Conservation (phyloP, 2,329 filamentous ascomycete genomes). For the Phialophora expanda region DNA sequence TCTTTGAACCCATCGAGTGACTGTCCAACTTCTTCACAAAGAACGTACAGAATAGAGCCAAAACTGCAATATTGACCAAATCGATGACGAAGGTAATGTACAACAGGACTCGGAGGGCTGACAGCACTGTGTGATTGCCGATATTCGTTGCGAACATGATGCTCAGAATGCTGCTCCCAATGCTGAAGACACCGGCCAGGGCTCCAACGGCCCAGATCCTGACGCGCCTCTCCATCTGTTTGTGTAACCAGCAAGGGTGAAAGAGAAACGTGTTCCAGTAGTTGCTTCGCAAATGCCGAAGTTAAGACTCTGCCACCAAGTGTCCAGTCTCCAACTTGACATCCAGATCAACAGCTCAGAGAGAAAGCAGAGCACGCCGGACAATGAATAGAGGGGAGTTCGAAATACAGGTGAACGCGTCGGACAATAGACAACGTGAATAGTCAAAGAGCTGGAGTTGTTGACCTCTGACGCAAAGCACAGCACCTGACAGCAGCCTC, state of each 20-base stretch:
- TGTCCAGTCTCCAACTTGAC: conserved; percentile 13
- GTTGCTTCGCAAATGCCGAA: conserved; percentile 3
- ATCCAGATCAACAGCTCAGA: conserved; percentile 16
- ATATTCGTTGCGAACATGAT: conserved; percentile 33
- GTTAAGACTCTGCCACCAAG: not conserved
- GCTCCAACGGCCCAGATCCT: conserved; percentile 35
- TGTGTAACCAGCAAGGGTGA: conserved; percentile 22
- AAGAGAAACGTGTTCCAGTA: conserved; percentile 6
- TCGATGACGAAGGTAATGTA: conserved; percentile 36
- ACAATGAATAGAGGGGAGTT: conserved; percentile 11
- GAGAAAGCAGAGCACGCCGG: conserved; percentile 10
- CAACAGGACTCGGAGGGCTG: conserved; percentile 31
- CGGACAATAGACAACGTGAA: conserved; percentile 6
- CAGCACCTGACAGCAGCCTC: conserved; percentile 21
- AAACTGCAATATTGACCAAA: conserved; percentile 25
- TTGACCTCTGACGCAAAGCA: conserved; percentile 28
- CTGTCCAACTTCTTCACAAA: conserved; percentile 26
- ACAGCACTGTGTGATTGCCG: conserved; percentile 15
- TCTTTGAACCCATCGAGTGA: conserved; percentile 24
- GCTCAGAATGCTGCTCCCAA: conserved; percentile 34
- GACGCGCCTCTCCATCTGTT: conserved; percentile 31
- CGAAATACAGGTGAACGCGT: conserved; percentile 5
- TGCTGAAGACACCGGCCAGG: conserved; percentile 30
- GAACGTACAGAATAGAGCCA: conserved; percentile 32
- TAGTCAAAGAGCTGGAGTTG: conserved; percentile 21